These are phyloP conservation scores for Escallonia rubra DNA, from an alignment of 129 eudicot genomes.

Conservation along the genomic window DNA sequence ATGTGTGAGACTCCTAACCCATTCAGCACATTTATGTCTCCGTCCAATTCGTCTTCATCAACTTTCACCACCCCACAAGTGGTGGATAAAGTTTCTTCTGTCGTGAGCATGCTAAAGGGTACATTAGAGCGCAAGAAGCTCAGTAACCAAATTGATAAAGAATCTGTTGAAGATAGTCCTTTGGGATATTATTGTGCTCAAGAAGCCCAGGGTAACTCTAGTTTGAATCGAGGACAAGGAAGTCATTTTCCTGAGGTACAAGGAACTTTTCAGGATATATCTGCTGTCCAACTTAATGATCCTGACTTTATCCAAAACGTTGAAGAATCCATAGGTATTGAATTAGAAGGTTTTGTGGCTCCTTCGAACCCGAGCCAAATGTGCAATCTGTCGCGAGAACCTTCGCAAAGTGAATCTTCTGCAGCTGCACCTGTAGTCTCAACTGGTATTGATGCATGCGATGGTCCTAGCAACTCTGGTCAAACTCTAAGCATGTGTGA, in stretches of 20 bases:
- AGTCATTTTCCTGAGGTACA: constrained; percentile 35
- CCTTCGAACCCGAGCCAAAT: constrained; percentile 38
- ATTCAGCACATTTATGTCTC: constrained; percentile 47
- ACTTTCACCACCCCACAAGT: constrained; percentile 33
- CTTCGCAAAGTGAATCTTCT: constrained; percentile 85
- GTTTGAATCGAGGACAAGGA: constrained; percentile 33
- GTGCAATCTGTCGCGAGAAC: constrained; percentile 46
- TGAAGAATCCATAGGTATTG: constrained; percentile 40
- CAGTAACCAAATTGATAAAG: constrained; percentile 36
- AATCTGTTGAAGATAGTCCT: constrained; percentile 43
- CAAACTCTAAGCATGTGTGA: constrained; percentile 46
- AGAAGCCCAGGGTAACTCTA: constrained; percentile 26
- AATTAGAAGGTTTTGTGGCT: constrained; percentile 40
- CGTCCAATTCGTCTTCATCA: constrained; percentile 54
- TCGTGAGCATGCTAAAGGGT: constrained; percentile 86
- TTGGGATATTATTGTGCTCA: constrained; percentile 47
- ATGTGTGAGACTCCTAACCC: constrained; percentile 36
- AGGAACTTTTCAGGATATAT: constrained; percentile 34
- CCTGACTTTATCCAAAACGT: constrained; percentile 36
- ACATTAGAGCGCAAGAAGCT: constrained; percentile 76
- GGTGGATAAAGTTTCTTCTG: constrained; percentile 69
- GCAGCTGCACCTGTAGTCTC: constrained; percentile 61
- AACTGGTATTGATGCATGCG: constrained; percentile 60
- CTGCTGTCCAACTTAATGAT: constrained; percentile 27
- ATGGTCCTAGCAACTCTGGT: constrained; percentile 57